These are phyloP conservation scores for Diaporthe citrichinensis DNA, from an alignment of 2,329 filamentous ascomycete species.

Conservation along the genomic window DNA sequence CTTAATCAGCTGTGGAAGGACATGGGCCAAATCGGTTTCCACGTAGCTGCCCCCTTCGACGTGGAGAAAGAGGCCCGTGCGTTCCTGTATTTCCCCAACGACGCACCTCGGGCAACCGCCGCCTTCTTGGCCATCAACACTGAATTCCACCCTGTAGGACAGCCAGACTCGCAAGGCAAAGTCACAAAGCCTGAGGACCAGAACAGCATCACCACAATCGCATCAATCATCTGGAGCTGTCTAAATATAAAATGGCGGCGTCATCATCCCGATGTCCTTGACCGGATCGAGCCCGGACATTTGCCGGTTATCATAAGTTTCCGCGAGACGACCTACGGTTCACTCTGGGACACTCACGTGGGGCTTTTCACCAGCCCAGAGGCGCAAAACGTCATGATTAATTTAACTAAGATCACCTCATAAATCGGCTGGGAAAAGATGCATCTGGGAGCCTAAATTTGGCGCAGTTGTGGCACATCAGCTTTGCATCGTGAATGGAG, in stretches of 20 bases:
- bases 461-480: too few relatives aligned
- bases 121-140: constrained; percentile 31
- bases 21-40: background rate
- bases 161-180: background rate
- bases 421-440: too few relatives aligned
- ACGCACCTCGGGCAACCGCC: background rate
- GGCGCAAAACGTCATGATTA: too few relatives aligned
- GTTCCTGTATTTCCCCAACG: constrained; percentile 17
- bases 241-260: background rate
- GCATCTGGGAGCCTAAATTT: too few relatives aligned
- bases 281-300: background rate
- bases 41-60: background rate
- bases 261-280: background rate
- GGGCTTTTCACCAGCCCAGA: too few relatives aligned
- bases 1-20: background rate
- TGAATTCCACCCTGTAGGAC: background rate
- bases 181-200: background rate
- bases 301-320: constrained; percentile 23
- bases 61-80: background rate
- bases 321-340: background rate
- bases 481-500: too few relatives aligned
- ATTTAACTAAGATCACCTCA: too few relatives aligned
- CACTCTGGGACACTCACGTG: too few relatives aligned
- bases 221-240: background rate
- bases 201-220: background rate